phyloP scores from a whole-genome alignment of 1,139 yeast species.

The Geotrichum histeridarum region DNA sequence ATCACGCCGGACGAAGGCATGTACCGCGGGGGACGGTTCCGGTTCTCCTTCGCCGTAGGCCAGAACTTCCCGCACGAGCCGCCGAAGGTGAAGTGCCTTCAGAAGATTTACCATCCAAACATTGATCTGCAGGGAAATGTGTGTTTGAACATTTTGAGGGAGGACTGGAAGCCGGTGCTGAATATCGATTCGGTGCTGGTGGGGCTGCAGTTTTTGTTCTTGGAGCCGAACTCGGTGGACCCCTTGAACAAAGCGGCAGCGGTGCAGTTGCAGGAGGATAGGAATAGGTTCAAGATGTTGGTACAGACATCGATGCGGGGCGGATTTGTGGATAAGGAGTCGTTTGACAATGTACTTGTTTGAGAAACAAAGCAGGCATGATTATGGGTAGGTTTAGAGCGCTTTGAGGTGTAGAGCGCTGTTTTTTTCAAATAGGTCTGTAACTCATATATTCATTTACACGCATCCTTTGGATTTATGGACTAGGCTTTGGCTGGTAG shows the following conservation, averaged over 20 bases:
- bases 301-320: conserved; percentile 73
- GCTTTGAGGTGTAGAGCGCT: too few species aligned
- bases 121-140: conserved; percentile 87
- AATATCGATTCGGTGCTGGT: conserved; percentile 67
- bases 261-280: conserved; percentile 56
- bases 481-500: too few species aligned
- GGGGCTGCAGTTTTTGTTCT: conserved; percentile 77
- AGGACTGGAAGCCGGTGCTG: conserved; percentile 95
- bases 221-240: conserved; percentile 88
- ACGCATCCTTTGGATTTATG: too few species aligned
- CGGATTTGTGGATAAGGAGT: conserved; percentile 51
- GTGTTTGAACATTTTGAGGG: conserved; percentile 83
- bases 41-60: conserved; percentile 58
- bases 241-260: conserved; percentile 93
- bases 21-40: conserved; percentile 64
- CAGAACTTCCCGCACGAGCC: conserved; percentile 87
- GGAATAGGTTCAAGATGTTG: conserved; percentile 50
- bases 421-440: too few species aligned
- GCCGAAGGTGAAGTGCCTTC: conserved; percentile 71
- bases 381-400: too few species aligned
- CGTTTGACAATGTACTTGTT: conserved; percentile 54
- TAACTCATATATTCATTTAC: too few species aligned
- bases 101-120: conserved; percentile 86
- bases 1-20: conserved; percentile 77
- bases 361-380: not conserved